Evolutionary conservation across 192 early-diverging fungal genomes (phyloP).

Genomic region (Coemansia sp.): DNA sequence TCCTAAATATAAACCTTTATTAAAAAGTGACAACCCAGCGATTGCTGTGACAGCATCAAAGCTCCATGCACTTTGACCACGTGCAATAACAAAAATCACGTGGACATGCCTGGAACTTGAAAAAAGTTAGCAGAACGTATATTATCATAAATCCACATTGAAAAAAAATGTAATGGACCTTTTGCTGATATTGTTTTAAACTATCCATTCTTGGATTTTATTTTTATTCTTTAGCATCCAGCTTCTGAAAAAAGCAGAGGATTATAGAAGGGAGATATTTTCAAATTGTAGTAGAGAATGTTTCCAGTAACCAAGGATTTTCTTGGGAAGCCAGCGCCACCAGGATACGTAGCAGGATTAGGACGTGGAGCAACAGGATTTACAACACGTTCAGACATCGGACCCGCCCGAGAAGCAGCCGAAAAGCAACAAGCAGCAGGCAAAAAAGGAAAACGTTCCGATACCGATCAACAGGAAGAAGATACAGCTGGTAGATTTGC

Average conservation of each 20-base stretch:
- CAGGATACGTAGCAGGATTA: slow-evolving; percentile 95
- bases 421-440: slow-evolving; percentile 40
- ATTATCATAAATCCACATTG: no score
- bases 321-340: slow-evolving; percentile 86
- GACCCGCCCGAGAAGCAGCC: slow-evolving; percentile 82
- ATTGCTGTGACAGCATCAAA: no score
- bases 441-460: neutral
- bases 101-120: no score
- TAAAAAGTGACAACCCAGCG: no score
- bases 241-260: neutral
- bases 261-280: no score
- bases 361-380: slow-evolving; percentile 97
- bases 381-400: slow-evolving; percentile 97
- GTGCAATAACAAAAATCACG: no score
- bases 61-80: no score
- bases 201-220: neutral
- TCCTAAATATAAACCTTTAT: no score
- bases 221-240: neutral
- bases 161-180: neutral
- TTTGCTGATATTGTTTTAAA: neutral
- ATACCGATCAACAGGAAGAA: slow-evolving; percentile 1
- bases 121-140: no score
- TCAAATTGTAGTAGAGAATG: slow-evolving; percentile 7
- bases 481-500: slow-evolving; percentile 55
- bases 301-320: slow-evolving; percentile 75